Conservation (phyloP, 257 asterid genomes). For the Rubia yunnanensis region DNA sequence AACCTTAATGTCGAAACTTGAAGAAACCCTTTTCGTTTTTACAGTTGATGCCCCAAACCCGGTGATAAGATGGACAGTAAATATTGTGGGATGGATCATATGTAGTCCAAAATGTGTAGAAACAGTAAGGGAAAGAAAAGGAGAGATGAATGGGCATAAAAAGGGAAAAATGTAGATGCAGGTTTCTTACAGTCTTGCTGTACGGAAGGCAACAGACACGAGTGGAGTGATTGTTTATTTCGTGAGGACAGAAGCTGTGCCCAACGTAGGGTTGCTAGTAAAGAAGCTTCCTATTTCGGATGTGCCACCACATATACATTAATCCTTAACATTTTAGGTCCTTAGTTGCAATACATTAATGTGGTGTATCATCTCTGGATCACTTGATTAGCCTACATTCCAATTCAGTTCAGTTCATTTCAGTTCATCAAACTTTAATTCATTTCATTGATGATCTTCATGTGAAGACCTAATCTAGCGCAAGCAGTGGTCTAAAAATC, state of each 20-base stretch:
- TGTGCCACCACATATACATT: constrained; percentile 4
- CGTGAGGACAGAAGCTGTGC: constrained; percentile 10
- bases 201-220: constrained; percentile 3
- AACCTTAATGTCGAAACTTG: not conserved
- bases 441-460: no score
- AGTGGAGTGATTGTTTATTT: constrained; percentile 5
- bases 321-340: not conserved
- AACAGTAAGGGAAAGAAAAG: not conserved
- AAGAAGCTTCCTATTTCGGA: constrained; percentile 19
- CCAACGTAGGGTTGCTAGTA: constrained; percentile 8
- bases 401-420: no score
- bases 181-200: constrained; percentile 1
- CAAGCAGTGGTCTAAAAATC: no score
- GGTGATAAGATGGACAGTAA: not conserved
- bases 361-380: no score
- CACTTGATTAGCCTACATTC: no score
- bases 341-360: no score
- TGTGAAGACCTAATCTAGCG: no score
- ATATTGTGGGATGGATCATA: not conserved
- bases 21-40: not conserved
- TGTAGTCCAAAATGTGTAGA: not conserved
- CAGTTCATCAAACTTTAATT: no score
- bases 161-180: constrained; percentile 5
- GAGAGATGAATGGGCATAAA: not conserved
- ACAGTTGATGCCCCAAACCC: not conserved